A percentile compares a stretch with the other conserved stretches of the same genome.
Evolutionary conservation across 805 yeast species (phyloP).

Genomic region (Barnettozyma vustinii): DNA sequence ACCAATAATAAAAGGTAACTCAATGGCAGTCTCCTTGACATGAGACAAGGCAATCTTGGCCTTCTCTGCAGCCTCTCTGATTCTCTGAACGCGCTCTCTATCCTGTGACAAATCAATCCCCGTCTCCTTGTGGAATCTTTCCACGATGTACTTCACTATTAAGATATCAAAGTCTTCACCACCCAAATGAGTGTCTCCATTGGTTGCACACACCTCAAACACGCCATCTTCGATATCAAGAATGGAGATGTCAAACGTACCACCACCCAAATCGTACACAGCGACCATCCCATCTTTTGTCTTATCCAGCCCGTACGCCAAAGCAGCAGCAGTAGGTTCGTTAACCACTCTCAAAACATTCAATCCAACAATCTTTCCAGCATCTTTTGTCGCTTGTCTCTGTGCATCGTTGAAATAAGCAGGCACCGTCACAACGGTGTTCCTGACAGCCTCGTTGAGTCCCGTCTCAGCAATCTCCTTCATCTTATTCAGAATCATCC

Average conservation of each 20-base stretch:
- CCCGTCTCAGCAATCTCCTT: slow-evolving; percentile 53
- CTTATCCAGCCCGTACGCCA: slow-evolving; percentile 69
- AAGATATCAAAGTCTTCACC: slow-evolving; percentile 78
- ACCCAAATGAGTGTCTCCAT: slow-evolving; percentile 78
- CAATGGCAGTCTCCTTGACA: slow-evolving; percentile 53
- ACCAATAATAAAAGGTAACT: slow-evolving; percentile 62
- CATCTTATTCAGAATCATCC: slow-evolving; percentile 58
- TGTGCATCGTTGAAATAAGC: slow-evolving; percentile 80
- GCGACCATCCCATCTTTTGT: slow-evolving; percentile 37
- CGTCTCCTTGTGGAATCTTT: slow-evolving; percentile 44
- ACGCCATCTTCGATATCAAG: slow-evolving; percentile 74
- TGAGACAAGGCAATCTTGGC: slow-evolving; percentile 73
- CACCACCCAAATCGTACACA: slow-evolving; percentile 73
- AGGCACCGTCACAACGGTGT: slow-evolving; percentile 79
- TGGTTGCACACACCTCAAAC: slow-evolving; percentile 76
- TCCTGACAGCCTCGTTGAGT: slow-evolving; percentile 41
- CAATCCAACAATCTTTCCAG: slow-evolving; percentile 67
- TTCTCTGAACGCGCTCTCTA: slow-evolving; percentile 60
- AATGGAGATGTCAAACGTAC: slow-evolving; percentile 75
- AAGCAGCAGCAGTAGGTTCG: slow-evolving; percentile 84
- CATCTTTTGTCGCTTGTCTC: slow-evolving; percentile 74
- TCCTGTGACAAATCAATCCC: slow-evolving; percentile 50
- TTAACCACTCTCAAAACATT: slow-evolving; percentile 69
- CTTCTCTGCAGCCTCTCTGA: slow-evolving; percentile 71
- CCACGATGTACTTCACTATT: slow-evolving; percentile 46